Percentiles rank a stretch among this genome's conserved stretches.
Evolutionary conservation across 2,329 filamentous ascomycete species (phyloP).

Genomic region (Fusarium liriodendri): DNA sequence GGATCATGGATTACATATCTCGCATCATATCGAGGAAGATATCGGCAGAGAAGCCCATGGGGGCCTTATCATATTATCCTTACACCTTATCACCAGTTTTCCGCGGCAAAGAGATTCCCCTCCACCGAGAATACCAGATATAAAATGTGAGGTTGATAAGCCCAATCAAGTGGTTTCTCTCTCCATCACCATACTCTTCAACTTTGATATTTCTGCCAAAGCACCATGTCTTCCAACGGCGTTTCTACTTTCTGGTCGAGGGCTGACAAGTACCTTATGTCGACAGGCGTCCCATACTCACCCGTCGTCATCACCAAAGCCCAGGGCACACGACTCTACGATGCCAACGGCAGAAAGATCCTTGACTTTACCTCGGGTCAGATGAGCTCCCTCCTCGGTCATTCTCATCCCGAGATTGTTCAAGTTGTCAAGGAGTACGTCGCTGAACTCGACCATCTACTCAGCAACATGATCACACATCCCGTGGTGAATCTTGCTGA

Average conservation of each 20-base stretch:
- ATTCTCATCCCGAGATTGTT: slow-evolving; percentile 68
- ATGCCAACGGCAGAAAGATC: slow-evolving; percentile 55
- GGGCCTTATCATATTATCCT: background rate
- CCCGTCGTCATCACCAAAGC: slow-evolving; percentile 57
- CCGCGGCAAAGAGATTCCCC: background rate
- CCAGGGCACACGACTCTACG: slow-evolving; percentile 59
- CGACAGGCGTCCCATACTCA: slow-evolving; percentile 54
- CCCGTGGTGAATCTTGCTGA: slow-evolving; percentile 66
- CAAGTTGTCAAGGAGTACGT: slow-evolving; percentile 59
- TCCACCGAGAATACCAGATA: background rate
- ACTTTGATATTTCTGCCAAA: background rate
- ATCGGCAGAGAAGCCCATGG: background rate
- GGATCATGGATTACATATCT: background rate
- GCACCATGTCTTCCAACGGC: slow-evolving; percentile 5
- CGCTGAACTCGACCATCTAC: slow-evolving; percentile 65
- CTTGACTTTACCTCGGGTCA: slow-evolving; percentile 71
- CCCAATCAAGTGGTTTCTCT: too few relatives aligned
- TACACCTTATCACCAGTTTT: background rate
- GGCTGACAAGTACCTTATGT: slow-evolving; percentile 55
- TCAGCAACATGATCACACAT: slow-evolving; percentile 66
- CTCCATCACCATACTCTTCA: background rate
- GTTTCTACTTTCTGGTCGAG: slow-evolving; percentile 46
- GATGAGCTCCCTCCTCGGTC: slow-evolving; percentile 68
- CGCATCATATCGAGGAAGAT: too few relatives aligned
- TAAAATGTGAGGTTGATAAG: background rate